Percentiles rank a stretch among this genome's conserved stretches.
These are phyloP conservation scores for Talaromyces sp. DNA, from an alignment of 2,329 filamentous ascomycete genomes.

Conservation along the genomic window DNA sequence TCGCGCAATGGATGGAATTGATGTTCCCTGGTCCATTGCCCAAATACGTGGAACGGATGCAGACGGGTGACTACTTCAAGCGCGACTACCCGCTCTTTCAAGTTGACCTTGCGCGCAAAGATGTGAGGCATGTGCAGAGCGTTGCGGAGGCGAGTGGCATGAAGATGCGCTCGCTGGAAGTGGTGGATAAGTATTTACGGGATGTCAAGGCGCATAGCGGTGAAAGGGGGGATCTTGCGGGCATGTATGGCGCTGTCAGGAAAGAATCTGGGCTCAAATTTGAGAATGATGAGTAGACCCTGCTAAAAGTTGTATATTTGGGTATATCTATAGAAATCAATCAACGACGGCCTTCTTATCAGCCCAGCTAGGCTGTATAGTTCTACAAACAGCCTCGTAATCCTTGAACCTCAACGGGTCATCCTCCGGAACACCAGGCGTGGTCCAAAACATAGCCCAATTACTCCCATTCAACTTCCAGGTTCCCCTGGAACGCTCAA, in stretches of 20 bases:
- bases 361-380: conserved; percentile 50
- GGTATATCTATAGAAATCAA: conserved; percentile 30
- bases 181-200: conserved; percentile 65
- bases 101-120: conserved; percentile 78
- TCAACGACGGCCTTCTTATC: conserved; percentile 52
- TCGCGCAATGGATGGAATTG: conserved; percentile 67
- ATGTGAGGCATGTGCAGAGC: conserved; percentile 67
- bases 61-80: conserved; percentile 70
- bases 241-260: conserved; percentile 76
- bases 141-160: conserved; percentile 63
- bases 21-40: conserved; percentile 74
- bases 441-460: conserved; percentile 99
- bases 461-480: conserved; percentile 76
- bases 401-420: conserved; percentile 55
- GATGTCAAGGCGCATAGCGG: conserved; percentile 67
- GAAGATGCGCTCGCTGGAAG: conserved; percentile 61
- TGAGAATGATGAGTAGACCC: conserved; percentile 17
- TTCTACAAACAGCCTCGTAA: conserved; percentile 71
- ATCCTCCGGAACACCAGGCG: conserved; percentile 56
- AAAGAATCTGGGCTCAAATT: conserved; percentile 62
- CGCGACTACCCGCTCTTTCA: conserved; percentile 67
- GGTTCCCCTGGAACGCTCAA: conserved; percentile 80
- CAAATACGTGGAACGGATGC: conserved; percentile 71
- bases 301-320: neutral
- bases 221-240: conserved; percentile 71